Evolutionary conservation across 2,329 filamentous ascomycete species (phyloP), one percentile per base, ranked within the genome.

Genomic region (Chaetomiaceae sp.): DNA sequence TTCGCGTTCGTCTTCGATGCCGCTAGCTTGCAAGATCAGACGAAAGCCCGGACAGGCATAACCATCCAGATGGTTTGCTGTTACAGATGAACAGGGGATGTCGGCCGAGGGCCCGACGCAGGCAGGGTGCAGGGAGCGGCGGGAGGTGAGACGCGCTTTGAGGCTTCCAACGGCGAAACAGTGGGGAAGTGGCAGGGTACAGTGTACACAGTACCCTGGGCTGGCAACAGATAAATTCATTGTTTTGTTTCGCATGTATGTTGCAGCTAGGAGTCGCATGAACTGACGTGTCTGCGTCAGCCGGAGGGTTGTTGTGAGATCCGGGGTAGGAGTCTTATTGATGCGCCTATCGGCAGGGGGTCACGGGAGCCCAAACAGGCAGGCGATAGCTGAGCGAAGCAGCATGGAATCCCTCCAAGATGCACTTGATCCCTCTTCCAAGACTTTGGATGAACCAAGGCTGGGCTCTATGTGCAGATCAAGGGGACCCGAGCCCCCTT

Each of bases 201-300:
- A n/a, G n/a, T n/a, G n/a, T n/a, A n/a, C n/a, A n/a, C n/a, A n/a
- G n/a, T n/a, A n/a, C n/a, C n/a, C n/a, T n/a, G n/a, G 18, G 33
- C 13, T 20, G 25, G 29, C 29, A 42, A 9, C 46, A 27, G 25
- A 43, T 33, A 37, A 6, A 41, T 36, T 30, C 20, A 6, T 10
- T 32, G 10, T 27, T n/a, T 41, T 38, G 47, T 54, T 37, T 52
- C 36, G 29, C 21, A n/a, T 18, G 7, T 29, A 37, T 23, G 38
- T 25, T 23, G n/a, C 25, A 30, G 38, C 18, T 14, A 45, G 30
- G 36, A 45, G 29, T 25, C 18, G 46, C 52, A 54, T 55, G 43
- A 57, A 36, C 20, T 54, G 51, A 43, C 33, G 57, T 55, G 54
- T 45, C 54, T 23, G 45, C 13, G n/a, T 21, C 23, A 48, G 46